Base-by-base conservation (phyloP, 352 stramenopile genomes). In the Phytopythium oedochilum region DNA sequence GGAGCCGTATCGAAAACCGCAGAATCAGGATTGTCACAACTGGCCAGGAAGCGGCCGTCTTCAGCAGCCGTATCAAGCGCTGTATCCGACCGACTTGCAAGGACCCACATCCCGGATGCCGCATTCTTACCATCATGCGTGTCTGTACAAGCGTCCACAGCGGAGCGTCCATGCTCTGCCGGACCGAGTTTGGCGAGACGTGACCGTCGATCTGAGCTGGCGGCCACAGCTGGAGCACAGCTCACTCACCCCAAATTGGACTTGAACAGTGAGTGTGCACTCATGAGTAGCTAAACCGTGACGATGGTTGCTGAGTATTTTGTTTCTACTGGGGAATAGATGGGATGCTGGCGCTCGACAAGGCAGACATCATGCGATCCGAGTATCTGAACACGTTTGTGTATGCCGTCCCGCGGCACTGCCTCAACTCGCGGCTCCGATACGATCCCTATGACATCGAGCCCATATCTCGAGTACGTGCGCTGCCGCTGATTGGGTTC, bases 371-470 rank as follows among this genome's bases (percentile, higher is more conserved):
- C 7, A 36, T 39, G 23, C 48, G 64, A 5, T 42, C 23, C 31
- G 60, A 55, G 23, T 61, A 72, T n/a, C 55, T 55, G 12, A 70
- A 86, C 26, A 84, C 77, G 1, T 92, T 92, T 53, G 62, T 78
- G 1, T 92, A 92, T 29, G 78, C 77, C 3, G 73, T 89, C 2
- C 82, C 82, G 14, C 51, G 67, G 2, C 77, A 89, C 34, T 82
- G 68, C 25, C 54, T 92, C 8, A 63, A 87, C n/a, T 47, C 42
- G 3, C 62, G 59, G 7, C 51, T 70, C 1, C 64, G 57, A 12
- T 89, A 89, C 53, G 76, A 92, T 26, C 82, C 82, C 2, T 92
- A 89, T 61, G 68, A 88, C 25, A 78, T 92, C 35, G 59, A 76
- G 39, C 71, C 68, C 10, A 59, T 92, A 7, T 72, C 82, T 0